Base-by-base conservation (phyloP, 2,329 filamentous ascomycete species). In the Tolypocladium guangdongense region DNA sequence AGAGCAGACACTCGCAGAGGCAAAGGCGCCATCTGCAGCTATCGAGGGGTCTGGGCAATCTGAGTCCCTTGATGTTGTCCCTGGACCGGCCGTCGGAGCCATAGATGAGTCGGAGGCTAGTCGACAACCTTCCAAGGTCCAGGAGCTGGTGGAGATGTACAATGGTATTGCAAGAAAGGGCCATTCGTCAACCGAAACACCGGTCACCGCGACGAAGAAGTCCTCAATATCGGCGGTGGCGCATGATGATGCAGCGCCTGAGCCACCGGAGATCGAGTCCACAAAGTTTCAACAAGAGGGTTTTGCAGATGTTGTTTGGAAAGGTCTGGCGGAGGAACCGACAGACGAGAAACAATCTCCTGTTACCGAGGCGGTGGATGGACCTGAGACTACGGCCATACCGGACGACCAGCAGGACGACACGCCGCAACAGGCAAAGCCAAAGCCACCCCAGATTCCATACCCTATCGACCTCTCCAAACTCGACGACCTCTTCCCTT, bases 71-170 rank as follows among this genome's bases (percentile, higher is more conserved):
- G 59, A 60, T 12, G 52, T 50, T 18, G 48, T 47, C 7, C 58
- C 61, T 8, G 52, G 47, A 18, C 59, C 55, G n/a, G 59, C 61
- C 16, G 49, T 61, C 10, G 57, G 53, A 11, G 50, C 49, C 3
- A 50, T 48, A 20, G 56, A 51, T 7, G 54, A 53, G n/a, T 47
- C 54, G 5, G 49, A 57, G 22, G 36, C 53, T n/a, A 54, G 53
- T 4, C 57, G 61, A 37, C 63, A 72, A 51, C 58, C 61, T 0
- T 75, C 73, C 8, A 79, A 76, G 56, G 76, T 80, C 2, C 74
- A 76, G 52, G 73, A 74, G 49, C 64, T 80, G 27, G 77, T 79
- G 35, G 71, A 71, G 24, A 72, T 75, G 66, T 78, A 71, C 49
- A 76, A 82, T 55, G 74, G 71, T 3, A 68, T 79, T 14, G 59